Conservation (phyloP, 2,329 filamentous ascomycete species). For the Fusarium pilosicola region DNA sequence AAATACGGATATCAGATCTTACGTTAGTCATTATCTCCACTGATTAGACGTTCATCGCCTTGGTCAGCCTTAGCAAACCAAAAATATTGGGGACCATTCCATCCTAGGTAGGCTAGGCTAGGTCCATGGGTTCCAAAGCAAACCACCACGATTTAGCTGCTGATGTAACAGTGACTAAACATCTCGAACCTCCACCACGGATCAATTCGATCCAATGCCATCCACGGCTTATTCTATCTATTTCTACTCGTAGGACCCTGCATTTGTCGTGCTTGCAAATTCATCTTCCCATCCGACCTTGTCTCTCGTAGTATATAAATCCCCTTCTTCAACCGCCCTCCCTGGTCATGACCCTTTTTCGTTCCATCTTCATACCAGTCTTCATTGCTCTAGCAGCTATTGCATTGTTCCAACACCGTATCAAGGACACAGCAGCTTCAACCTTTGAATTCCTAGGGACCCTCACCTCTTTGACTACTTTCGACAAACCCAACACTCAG, state of each 20-base stretch:
- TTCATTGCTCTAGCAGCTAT: constrained; percentile 46
- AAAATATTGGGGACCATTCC: neutral
- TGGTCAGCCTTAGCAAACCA: constrained; percentile 38
- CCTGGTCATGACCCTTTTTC: constrained; percentile 47
- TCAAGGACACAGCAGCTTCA: constrained; percentile 34
- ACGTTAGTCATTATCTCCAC: constrained; percentile 29
- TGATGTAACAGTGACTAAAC: constrained; percentile 45
- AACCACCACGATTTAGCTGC: constrained; percentile 21
- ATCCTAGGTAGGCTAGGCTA: neutral
- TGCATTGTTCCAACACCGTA: constrained; percentile 40
- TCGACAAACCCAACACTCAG: neutral
- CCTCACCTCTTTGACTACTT: constrained; percentile 2
- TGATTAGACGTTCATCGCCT: constrained; percentile 19
- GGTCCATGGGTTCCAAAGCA: neutral
- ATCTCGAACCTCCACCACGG: constrained; percentile 22
- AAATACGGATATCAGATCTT: constrained; percentile 20
- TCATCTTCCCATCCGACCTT: constrained; percentile 20
- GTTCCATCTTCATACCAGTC: constrained; percentile 43
- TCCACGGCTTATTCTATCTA: constrained; percentile 25
- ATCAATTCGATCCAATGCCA: constrained; percentile 14
- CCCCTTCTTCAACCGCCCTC: constrained; percentile 19
- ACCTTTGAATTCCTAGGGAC: constrained; percentile 32
- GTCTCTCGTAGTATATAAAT: constrained; percentile 36
- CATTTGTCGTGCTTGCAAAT: constrained; percentile 33
- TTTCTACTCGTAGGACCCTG: constrained; percentile 25